These are phyloP conservation scores for Trichosporon coremiiforme DNA, from an alignment of 1,284 basidiomycete genomes.

Conservation along the genomic window DNA sequence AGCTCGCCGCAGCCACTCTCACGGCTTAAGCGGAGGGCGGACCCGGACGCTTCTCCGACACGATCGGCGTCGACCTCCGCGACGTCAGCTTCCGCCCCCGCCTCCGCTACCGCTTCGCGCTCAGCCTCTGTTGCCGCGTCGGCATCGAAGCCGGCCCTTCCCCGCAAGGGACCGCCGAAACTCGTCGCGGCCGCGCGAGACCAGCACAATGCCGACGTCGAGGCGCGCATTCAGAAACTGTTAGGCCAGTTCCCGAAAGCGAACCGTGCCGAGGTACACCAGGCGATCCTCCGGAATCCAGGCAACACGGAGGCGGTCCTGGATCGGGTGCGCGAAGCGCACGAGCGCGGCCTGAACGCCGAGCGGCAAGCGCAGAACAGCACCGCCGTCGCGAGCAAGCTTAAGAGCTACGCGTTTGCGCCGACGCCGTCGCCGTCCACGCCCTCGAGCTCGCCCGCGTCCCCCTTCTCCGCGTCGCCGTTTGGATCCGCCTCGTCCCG, in stretches of 20 bases:
- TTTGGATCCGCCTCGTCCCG: background rate
- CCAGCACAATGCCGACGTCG: slow-evolving; percentile 28
- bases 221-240: slow-evolving; percentile 29
- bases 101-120: too few relatives aligned
- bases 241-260: slow-evolving; percentile 34
- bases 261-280: slow-evolving; percentile 24
- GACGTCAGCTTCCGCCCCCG: background rate
- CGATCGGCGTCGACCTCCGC: slow-evolving; percentile 23
- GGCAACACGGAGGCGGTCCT: slow-evolving; percentile 32
- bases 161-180: slow-evolving; percentile 27
- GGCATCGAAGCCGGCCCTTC: slow-evolving; percentile 26
- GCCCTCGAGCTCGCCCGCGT: background rate
- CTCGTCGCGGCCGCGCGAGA: slow-evolving; percentile 25
- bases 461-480: background rate
- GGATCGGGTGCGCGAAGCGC: slow-evolving; percentile 28
- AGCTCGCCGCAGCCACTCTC: slow-evolving; percentile 33
- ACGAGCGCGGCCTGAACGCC: background rate
- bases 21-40: slow-evolving; percentile 35
- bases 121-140: background rate
- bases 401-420: slow-evolving; percentile 20
- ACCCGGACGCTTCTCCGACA: slow-evolving; percentile 30
- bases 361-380: slow-evolving; percentile 3
- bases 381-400: background rate
- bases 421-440: slow-evolving; percentile 4
- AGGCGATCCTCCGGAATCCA: slow-evolving; percentile 28